Evolutionary conservation across 257 asterid species (phyloP).

Genomic region (Solanum clarkiae): DNA sequence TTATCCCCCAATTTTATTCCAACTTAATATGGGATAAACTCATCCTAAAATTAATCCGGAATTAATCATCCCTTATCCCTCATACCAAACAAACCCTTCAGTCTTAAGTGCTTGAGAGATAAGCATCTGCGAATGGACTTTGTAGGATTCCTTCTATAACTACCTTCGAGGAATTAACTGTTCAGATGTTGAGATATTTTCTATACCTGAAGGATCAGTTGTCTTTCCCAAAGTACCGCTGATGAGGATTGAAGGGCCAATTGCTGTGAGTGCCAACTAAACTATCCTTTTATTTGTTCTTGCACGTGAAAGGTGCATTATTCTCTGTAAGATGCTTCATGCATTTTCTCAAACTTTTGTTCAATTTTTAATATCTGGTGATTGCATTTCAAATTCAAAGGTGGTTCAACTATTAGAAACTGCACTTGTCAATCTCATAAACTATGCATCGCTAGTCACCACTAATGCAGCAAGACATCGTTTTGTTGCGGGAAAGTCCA

Average conservation of each 20-base stretch:
- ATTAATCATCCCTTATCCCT: neutral
- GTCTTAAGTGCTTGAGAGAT: neutral
- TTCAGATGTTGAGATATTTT: slow-evolving; percentile 83
- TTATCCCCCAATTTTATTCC: neutral
- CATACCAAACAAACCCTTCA: neutral
- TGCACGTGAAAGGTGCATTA: neutral
- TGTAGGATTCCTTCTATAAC: slow-evolving; percentile 62
- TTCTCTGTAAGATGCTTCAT: neutral
- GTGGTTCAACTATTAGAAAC: slow-evolving; percentile 98
- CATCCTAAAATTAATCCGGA: neutral
- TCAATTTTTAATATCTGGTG: neutral
- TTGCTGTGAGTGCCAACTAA: slow-evolving; percentile 58
- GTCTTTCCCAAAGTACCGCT: slow-evolving; percentile 91
- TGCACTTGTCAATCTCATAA: slow-evolving; percentile 76
- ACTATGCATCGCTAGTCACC: slow-evolving; percentile 89
- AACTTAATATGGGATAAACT: neutral
- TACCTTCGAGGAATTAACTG: slow-evolving; percentile 80
- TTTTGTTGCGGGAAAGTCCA: slow-evolving; percentile 93
- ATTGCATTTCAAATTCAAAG: slow-evolving; percentile 17
- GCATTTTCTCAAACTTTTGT: neutral
- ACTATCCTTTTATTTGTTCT: neutral
- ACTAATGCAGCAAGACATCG: slow-evolving; percentile 99
- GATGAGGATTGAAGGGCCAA: slow-evolving; percentile 95
- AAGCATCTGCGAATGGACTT: slow-evolving; percentile 7
- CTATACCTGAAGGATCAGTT: slow-evolving; percentile 88